These are phyloP conservation scores for Mycena rebaudengoi DNA, from an alignment of 768 basidiomycete genomes.

Conservation along the genomic window DNA sequence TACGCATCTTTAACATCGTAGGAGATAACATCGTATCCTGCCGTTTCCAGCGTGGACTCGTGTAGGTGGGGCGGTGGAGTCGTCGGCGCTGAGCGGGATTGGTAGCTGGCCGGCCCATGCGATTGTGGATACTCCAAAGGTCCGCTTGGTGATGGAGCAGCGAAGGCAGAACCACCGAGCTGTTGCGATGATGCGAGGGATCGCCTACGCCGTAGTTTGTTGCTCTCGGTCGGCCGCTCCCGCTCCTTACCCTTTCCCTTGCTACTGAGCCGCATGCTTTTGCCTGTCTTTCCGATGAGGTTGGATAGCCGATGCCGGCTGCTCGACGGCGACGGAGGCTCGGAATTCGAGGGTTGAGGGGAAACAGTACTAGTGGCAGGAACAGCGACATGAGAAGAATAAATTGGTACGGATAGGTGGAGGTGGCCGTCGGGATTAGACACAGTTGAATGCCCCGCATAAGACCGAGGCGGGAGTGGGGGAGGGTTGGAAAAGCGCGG, in stretches of 20 bases:
- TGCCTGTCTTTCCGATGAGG: background rate
- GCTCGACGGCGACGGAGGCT: background rate
- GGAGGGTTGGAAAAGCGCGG: background rate
- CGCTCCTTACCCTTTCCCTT: constrained; percentile 3
- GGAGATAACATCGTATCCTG: constrained; percentile 25
- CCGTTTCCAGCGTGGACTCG: constrained; percentile 22
- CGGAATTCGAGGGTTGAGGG: background rate
- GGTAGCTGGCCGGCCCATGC: background rate
- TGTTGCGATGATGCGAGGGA: background rate
- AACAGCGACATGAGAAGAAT: background rate
- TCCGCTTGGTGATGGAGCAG: background rate
- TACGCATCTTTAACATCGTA: constrained; percentile 23
- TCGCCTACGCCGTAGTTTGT: background rate
- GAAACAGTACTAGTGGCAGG: background rate
- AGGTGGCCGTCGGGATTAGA: too few relatives aligned
- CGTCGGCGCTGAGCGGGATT: constrained; percentile 13
- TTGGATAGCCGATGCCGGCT: constrained; percentile 7
- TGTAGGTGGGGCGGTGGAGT: constrained; percentile 21
- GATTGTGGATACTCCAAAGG: background rate
- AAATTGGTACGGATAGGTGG: background rate
- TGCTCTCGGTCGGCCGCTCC: background rate
- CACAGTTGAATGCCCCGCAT: background rate
- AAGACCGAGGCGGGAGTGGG: background rate
- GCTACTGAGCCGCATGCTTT: constrained; percentile 6
- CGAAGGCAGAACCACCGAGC: too few relatives aligned